Evolutionary conservation across 2,329 filamentous ascomycete genomes (phyloP).

Genomic region (Nothopassalora personata): DNA sequence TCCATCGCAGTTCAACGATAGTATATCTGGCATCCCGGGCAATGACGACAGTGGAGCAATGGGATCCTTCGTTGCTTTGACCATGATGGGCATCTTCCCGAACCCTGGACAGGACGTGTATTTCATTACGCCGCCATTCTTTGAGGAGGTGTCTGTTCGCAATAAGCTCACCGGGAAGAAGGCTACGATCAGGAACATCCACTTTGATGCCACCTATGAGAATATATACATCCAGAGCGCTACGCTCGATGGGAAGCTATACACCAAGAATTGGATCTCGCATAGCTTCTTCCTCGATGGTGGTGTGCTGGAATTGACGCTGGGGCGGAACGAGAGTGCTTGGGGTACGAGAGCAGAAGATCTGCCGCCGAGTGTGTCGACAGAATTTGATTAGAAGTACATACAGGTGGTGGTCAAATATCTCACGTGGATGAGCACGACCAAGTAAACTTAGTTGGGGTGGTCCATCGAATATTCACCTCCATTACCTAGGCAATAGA

Average conservation of each 20-base stretch:
- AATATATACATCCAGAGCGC: slow-evolving; percentile 43
- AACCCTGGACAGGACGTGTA: slow-evolving; percentile 47
- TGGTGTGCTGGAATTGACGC: slow-evolving; percentile 38
- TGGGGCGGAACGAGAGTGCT: slow-evolving; percentile 39
- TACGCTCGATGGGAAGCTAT: slow-evolving; percentile 38
- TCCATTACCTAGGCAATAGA: too few relatives aligned
- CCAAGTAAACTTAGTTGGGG: too few relatives aligned
- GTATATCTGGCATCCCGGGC: slow-evolving; percentile 38
- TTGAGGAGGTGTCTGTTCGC: slow-evolving; percentile 37
- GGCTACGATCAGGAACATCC: slow-evolving; percentile 38
- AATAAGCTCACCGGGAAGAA: slow-evolving; percentile 39
- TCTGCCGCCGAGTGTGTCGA: slow-evolving; percentile 37
- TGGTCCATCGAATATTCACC: too few relatives aligned
- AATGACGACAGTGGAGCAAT: slow-evolving; percentile 46
- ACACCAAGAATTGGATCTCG: slow-evolving; percentile 42
- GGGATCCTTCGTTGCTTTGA: slow-evolving; percentile 41
- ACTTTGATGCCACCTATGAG: slow-evolving; percentile 39
- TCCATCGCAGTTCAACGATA: slow-evolving; percentile 41
- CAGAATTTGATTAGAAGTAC: slow-evolving; percentile 7
- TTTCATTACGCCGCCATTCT: slow-evolving; percentile 45
- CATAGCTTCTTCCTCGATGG: slow-evolving; percentile 44
- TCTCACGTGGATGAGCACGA: too few relatives aligned
- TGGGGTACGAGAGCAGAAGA: slow-evolving; percentile 42
- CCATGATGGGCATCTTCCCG: slow-evolving; percentile 43
- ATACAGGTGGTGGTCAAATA: too few relatives aligned